phyloP scores from a whole-genome alignment of 2,329 filamentous ascomycete genomes.

The Fusarium camptoceras region DNA sequence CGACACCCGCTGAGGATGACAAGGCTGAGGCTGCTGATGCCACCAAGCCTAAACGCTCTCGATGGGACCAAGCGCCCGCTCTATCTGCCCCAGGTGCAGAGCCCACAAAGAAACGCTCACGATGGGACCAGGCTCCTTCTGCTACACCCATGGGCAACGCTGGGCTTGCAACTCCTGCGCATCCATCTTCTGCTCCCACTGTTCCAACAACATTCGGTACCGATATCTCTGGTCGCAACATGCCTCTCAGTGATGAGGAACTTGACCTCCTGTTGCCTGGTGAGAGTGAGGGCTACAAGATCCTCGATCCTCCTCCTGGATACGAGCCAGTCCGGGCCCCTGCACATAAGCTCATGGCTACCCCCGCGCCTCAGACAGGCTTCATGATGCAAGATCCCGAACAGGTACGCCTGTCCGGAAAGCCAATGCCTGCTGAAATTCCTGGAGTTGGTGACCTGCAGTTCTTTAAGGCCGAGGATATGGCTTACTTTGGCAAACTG shows the following conservation, averaged over 20 bases:
- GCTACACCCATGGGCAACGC: constrained; percentile 80
- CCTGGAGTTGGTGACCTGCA: constrained; percentile 95
- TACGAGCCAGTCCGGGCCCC: constrained; percentile 87
- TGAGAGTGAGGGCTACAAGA: constrained; percentile 90
- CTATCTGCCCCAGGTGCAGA: constrained; percentile 66
- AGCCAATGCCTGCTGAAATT: constrained; percentile 94
- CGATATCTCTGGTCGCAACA: constrained; percentile 83
- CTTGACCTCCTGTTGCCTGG: constrained; percentile 90
- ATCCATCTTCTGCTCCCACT: constrained; percentile 71
- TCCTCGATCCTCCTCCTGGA: constrained; percentile 88
- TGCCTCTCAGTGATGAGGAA: constrained; percentile 90
- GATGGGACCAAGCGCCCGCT: constrained; percentile 87
- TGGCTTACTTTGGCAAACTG: constrained; percentile 98
- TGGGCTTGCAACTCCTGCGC: constrained; percentile 82
- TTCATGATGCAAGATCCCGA: constrained; percentile 99
- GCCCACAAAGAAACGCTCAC: constrained; percentile 78
- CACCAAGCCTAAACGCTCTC: constrained; percentile 77
- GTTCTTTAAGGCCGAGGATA: constrained; percentile 98
- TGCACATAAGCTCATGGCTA: constrained; percentile 78
- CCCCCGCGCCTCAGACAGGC: constrained; percentile 80
- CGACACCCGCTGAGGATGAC: constrained; percentile 66
- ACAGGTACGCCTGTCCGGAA: constrained; percentile 82
- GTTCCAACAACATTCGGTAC: constrained; percentile 77
- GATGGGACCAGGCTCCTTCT: constrained; percentile 92
- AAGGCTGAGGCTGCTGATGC: constrained; percentile 64